Percentiles rank a stretch among this genome's conserved stretches.
Conservation (phyloP, 805 yeast species). For the Saitoella complicata region DNA sequence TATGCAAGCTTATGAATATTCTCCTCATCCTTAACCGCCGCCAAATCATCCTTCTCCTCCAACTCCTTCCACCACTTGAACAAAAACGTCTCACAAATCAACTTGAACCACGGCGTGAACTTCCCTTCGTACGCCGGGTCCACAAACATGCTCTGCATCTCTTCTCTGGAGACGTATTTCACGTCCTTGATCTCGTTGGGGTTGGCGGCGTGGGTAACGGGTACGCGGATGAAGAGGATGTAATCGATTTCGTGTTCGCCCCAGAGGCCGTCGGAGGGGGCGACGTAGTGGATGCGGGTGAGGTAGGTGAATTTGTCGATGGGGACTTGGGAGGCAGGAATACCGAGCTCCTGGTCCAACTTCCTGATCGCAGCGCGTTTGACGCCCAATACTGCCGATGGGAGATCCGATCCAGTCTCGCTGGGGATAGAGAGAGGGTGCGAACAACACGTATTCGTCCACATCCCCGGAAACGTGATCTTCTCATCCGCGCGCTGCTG, state of each 20-base stretch:
- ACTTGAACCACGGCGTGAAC: slow-evolving; percentile 97
- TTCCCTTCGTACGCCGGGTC: slow-evolving; percentile 33
- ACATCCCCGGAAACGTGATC: slow-evolving; percentile 85
- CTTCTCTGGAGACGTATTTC: slow-evolving; percentile 52
- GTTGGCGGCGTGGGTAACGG: slow-evolving; percentile 37
- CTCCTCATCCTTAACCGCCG: slow-evolving; percentile 27
- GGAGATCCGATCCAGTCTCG: slow-evolving; percentile 57
- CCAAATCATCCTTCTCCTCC: slow-evolving; percentile 42
- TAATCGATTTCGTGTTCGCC: slow-evolving; percentile 98
- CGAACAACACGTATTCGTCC: slow-evolving; percentile 99
- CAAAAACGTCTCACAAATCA: slow-evolving; percentile 79
- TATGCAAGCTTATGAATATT: slow-evolving; percentile 2
- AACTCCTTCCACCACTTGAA: slow-evolving; percentile 88
- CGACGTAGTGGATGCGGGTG: slow-evolving; percentile 89
- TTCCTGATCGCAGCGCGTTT: slow-evolving; percentile 83
- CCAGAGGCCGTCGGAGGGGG: slow-evolving; percentile 66
- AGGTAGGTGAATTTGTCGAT: slow-evolving; percentile 57
- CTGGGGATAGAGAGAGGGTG: slow-evolving; percentile 78
- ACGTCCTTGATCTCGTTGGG: slow-evolving; percentile 76
- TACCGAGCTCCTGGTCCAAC: slow-evolving; percentile 85
- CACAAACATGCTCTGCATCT: slow-evolving; percentile 60
- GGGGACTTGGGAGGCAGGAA: slow-evolving; percentile 37
- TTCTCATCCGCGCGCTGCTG: slow-evolving; percentile 96
- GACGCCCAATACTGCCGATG: slow-evolving; percentile 57
- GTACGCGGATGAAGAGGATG: slow-evolving; percentile 57